A percentile compares a stretch with the other conserved stretches of the same genome.
Conservation (phyloP, 2,329 filamentous ascomycete genomes). For the Botrytis tulipae region DNA sequence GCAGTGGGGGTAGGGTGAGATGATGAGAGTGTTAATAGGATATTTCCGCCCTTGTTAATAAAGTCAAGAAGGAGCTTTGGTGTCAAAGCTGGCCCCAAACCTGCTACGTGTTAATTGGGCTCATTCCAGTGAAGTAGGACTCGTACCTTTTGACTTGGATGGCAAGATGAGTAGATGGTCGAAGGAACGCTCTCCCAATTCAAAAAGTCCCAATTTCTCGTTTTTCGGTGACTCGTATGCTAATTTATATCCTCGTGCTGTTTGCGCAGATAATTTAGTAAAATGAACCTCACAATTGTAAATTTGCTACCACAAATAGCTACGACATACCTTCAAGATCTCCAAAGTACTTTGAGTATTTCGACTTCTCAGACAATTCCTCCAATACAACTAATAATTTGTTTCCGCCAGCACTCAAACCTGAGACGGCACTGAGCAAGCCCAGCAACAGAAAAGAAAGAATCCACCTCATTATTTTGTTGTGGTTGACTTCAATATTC, state of each 20-base stretch:
- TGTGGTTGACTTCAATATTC: conserved; percentile 28
- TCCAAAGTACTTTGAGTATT: conserved; percentile 78
- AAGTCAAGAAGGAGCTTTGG: conserved; percentile 87
- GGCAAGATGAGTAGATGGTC: conserved; percentile 91
- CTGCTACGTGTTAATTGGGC: conserved; percentile 43
- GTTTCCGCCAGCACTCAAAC: conserved; percentile 74
- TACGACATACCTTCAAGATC: conserved; percentile 64
- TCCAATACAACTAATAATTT: conserved; percentile 85
- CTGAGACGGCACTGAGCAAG: conserved; percentile 65
- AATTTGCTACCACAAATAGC: conserved; percentile 23
- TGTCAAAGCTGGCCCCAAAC: conserved; percentile 83
- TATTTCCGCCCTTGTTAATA: conserved; percentile 86
- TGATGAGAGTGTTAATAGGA: conserved; percentile 80
- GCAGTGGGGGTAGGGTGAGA: conserved; percentile 67
- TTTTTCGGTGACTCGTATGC: conserved; percentile 82
- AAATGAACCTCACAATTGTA: conserved; percentile 1
- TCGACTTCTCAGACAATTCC: conserved; percentile 73
- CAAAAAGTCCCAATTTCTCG: conserved; percentile 73
- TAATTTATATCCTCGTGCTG: conserved; percentile 80
- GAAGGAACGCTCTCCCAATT: conserved; percentile 81
- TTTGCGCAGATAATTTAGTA: conserved; percentile 22
- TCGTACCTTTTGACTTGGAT: conserved; percentile 78
- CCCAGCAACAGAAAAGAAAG: conserved; percentile 68
- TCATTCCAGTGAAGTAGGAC: conserved; percentile 17
- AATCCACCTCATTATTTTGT: conserved; percentile 66